Evolutionary conservation across 176 grass and related monocot species (phyloP), one percentile per base, ranked within the genome.

Genomic region (Juncus inflexus): DNA sequence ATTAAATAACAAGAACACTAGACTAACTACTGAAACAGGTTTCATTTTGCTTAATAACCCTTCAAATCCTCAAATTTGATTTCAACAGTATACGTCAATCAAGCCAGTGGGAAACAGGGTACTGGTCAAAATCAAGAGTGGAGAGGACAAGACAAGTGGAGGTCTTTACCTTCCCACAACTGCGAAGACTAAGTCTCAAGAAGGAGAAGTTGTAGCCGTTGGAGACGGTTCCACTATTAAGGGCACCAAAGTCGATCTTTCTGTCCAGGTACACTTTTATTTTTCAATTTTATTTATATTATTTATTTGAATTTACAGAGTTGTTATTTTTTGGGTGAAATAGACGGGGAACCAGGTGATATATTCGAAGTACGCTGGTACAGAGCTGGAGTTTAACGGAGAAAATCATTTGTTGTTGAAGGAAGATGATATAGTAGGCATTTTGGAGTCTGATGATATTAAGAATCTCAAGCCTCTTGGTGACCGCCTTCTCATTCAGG

Each of bases 401-500:
- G 41, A 69, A 0, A 81, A 74, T 67, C 91, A 96, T 80, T 72
- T 96, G 51, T 78, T 96, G 58, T 73, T 96, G 87, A 96, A 96
- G 83, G 84, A 96, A 74, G 84, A 96, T 76, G 91, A 96, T 58
- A 87, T 96, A 58, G 58, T 96, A 43, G 91, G 91, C 73, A 70
- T 96, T 81, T 86, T 96, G 0, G 84, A 96, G 6, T 75, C 87
- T 15, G 87, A 90, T 65, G 84, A 90, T 65, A 75, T 90, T 13
- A 90, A 96, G 69, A 86, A 90, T 82, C 58, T 96, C 65, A 90
- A 96, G 66, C 91, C 91, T 15, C 76, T 95, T 66, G 74, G 81
- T 50, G 90, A 95, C 42, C 90, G 83, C 28, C 52, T 90, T 87
- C 79, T 96, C 7, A 90, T 96, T 80, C 86, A 96, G 84, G 91